Conservation (phyloP, 2,329 filamentous ascomycete genomes). For the Aspergillus quadrilineatus region DNA sequence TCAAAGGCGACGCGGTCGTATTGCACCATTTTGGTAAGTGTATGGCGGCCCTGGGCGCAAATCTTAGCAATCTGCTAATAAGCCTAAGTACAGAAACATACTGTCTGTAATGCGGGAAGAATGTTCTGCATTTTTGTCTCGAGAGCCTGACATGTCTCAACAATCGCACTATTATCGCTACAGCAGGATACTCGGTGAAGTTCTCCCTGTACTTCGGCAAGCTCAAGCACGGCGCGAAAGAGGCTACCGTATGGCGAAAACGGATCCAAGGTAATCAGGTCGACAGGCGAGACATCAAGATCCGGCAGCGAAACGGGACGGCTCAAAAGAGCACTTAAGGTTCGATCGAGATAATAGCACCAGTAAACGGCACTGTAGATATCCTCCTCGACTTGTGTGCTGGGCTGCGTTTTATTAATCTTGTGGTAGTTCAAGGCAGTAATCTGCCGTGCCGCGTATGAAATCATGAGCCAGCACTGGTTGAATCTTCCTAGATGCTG, state of each 20-base stretch:
- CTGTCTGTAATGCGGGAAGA: conserved; percentile 18
- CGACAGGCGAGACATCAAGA: conserved; percentile 8
- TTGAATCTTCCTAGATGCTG: conserved; percentile 25
- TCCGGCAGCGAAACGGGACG: conserved; percentile 23
- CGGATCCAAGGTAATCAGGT: background rate
- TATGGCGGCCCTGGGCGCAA: conserved; percentile 8
- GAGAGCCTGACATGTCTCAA: conserved; percentile 16
- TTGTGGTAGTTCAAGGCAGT: conserved; percentile 25
- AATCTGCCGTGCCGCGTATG: conserved; percentile 28
- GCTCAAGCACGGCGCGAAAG: conserved; percentile 13
- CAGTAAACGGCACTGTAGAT: conserved; percentile 24
- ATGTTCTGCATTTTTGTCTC: conserved; percentile 23
- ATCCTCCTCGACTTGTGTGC: conserved; percentile 18
- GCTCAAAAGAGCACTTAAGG: conserved; percentile 26
- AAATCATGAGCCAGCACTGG: conserved; percentile 27
- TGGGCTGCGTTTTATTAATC: background rate
- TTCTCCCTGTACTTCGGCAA: conserved; percentile 15
- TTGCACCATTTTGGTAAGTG: conserved; percentile 11
- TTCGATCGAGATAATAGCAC: conserved; percentile 31
- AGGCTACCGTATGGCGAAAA: conserved; percentile 12
- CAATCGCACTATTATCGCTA: background rate
- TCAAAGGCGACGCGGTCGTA: conserved; percentile 24
- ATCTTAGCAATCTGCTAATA: background rate
- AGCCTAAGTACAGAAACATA: conserved; percentile 3
- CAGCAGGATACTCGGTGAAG: conserved; percentile 6